Evolutionary conservation across 2,329 filamentous ascomycete genomes (phyloP).

Genomic region (Fusarium chaquense): DNA sequence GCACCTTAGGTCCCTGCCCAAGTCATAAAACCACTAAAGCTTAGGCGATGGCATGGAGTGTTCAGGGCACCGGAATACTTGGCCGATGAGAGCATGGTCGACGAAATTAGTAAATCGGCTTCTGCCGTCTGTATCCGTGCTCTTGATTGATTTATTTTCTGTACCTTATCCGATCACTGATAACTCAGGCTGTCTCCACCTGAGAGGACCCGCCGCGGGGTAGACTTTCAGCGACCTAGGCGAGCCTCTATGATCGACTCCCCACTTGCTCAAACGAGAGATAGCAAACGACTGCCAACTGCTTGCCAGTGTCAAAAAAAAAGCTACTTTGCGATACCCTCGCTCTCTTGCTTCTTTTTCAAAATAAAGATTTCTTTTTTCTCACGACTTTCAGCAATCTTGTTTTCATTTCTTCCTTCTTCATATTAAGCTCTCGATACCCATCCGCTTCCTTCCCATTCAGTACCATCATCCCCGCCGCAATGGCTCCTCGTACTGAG

Average conservation of each 20-base stretch:
- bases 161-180: neutral
- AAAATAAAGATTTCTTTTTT: neutral
- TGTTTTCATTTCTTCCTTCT: neutral
- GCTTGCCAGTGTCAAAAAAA: slow-evolving; percentile 26
- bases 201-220: slow-evolving; percentile 29
- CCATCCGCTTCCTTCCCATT: neutral
- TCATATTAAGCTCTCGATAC: slow-evolving; percentile 11
- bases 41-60: neutral
- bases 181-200: neutral
- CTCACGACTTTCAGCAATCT: neutral
- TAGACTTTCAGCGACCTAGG: slow-evolving; percentile 8
- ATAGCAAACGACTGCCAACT: neutral
- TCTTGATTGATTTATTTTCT: neutral
- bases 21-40: neutral
- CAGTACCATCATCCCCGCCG: neutral
- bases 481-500: slow-evolving; percentile 61
- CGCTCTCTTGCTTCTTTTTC: neutral
- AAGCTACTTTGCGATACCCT: slow-evolving; percentile 16
- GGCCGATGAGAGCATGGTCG: neutral
- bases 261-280: slow-evolving; percentile 1
- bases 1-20: neutral
- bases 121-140: accelerated
- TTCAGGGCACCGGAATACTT: neutral
- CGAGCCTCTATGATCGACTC: slow-evolving; percentile 15
- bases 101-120: neutral